Evolutionary conservation across 1,284 basidiomycete genomes (phyloP), one percentile per base, ranked within the genome.

Genomic region (Jaminaea rosea): DNA sequence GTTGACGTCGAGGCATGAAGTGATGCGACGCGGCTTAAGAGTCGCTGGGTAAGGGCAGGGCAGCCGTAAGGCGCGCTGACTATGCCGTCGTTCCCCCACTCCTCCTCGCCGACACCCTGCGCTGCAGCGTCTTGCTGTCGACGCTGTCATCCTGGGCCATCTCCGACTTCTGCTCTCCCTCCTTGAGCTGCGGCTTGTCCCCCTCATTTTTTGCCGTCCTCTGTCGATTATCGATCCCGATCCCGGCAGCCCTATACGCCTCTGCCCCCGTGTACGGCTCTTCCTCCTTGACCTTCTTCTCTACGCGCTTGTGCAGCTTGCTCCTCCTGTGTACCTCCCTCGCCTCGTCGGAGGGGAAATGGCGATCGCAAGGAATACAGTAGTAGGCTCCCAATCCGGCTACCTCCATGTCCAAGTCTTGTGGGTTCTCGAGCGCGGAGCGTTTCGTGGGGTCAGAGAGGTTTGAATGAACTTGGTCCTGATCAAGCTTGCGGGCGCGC

Each of bases 311-410:
- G 55, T 74, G 72, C 44, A 62, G 56, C 53, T 74, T 74, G 50
- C 63, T 65, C 6, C 54, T 50, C 26, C 62, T 52, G 53, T 74
- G 72, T 21, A 59, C 62, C 19, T 63, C 60, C 50, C 67, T 65
- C 26, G 71, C 65, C 52, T 64, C 64, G 24, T 59, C 54, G 31
- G 55, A 58, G 34, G 69, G 66, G 24, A 73, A 72, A 55, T 72
- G 58, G 11, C 72, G 64, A 44, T 73, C 72, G 56, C 72, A 73
- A 37, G 67, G 62, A 28, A 72, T 61, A 47, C 72, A 73, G 59
- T 73, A 72, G 54, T 72, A 72, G 23, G 68, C 63, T 31, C 72
- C 72, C 44, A 73, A 62, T 50, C 72, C 72, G n/a, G 70, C 61
- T 54, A 67, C 67, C 47, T 73, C 69, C 13, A 67, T 55, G 44